Evolutionary conservation across 208 protist species (phyloP).

Genomic region (Phytomonas sp.): DNA sequence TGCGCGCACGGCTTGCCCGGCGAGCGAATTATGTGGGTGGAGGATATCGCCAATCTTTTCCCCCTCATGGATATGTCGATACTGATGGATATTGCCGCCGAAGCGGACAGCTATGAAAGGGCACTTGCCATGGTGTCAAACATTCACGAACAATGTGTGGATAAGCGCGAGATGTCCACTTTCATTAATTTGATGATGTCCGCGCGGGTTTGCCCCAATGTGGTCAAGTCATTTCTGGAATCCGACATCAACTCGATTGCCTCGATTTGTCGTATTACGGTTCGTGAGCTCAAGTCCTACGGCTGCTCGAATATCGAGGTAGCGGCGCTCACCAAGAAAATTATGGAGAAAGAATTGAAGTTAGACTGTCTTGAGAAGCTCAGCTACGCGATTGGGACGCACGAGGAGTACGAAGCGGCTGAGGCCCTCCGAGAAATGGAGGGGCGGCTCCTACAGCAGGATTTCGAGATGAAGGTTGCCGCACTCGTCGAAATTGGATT

Average conservation of each 20-base stretch:
- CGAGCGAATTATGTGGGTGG: constrained; percentile 45
- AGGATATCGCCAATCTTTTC: constrained; percentile 57
- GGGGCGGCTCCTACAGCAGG: neutral
- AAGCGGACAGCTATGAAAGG: constrained; percentile 41
- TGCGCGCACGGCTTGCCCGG: constrained; percentile 28
- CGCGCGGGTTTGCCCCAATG: constrained; percentile 32
- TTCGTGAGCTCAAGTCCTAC: constrained; percentile 38
- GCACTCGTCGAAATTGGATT: constrained; percentile 52
- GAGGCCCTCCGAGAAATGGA: constrained; percentile 10
- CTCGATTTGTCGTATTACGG: constrained; percentile 40
- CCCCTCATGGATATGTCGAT: constrained; percentile 39
- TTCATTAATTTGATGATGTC: constrained; percentile 56
- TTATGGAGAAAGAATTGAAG: constrained; percentile 42
- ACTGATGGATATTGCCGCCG: constrained; percentile 51
- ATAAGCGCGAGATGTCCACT: constrained; percentile 31
- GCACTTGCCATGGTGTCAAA: constrained; percentile 34
- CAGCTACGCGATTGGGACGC: constrained; percentile 38
- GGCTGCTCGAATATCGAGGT: constrained; percentile 64
- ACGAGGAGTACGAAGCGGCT: constrained; percentile 24
- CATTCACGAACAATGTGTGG: constrained; percentile 59
- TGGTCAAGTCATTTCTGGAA: constrained; percentile 41
- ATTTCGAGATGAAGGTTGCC: constrained; percentile 46
- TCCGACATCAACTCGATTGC: constrained; percentile 52
- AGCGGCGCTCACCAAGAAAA: constrained; percentile 39
- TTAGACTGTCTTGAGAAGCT: constrained; percentile 46